Evolutionary conservation across 1,139 yeast species (phyloP).

Genomic region (Geotrichum phurueaensis): DNA sequence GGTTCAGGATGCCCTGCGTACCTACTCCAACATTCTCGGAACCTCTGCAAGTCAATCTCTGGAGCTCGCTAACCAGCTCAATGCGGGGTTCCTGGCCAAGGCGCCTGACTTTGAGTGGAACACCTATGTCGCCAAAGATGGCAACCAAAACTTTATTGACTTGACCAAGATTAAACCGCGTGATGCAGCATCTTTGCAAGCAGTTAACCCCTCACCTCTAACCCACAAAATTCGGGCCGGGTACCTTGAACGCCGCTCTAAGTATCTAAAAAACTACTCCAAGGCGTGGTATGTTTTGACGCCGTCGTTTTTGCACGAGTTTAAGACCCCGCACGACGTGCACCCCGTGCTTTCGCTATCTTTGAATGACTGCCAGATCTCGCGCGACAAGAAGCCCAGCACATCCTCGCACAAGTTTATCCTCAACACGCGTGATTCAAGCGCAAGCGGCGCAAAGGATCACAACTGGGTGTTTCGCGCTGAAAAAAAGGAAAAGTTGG

Average conservation of each 20-base stretch:
- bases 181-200: slow-evolving; percentile 51
- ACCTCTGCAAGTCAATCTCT: slow-evolving; percentile 21
- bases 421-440: slow-evolving; percentile 21
- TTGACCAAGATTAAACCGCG: slow-evolving; percentile 59
- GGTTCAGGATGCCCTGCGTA: slow-evolving; percentile 62
- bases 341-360: slow-evolving; percentile 80
- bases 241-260: slow-evolving; percentile 79
- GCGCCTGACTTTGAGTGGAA: slow-evolving; percentile 88
- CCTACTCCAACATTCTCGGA: slow-evolving; percentile 21
- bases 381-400: slow-evolving; percentile 74
- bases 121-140: slow-evolving; percentile 62
- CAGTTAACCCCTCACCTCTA: slow-evolving; percentile 63
- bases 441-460: slow-evolving; percentile 34
- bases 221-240: slow-evolving; percentile 73
- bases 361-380: slow-evolving; percentile 71
- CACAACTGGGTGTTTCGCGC: slow-evolving; percentile 93
- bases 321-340: slow-evolving; percentile 78
- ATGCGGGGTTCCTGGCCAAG: slow-evolving; percentile 66
- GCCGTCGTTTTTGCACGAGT: slow-evolving; percentile 82
- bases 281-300: slow-evolving; percentile 90
- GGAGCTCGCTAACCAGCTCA: slow-evolving; percentile 55
- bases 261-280: slow-evolving; percentile 81
- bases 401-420: slow-evolving; percentile 67
- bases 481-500: slow-evolving; percentile 69
- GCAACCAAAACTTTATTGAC: slow-evolving; percentile 63